phyloP scores from a whole-genome alignment of 163 green algal species.

The Chloromonas sp. region DNA sequence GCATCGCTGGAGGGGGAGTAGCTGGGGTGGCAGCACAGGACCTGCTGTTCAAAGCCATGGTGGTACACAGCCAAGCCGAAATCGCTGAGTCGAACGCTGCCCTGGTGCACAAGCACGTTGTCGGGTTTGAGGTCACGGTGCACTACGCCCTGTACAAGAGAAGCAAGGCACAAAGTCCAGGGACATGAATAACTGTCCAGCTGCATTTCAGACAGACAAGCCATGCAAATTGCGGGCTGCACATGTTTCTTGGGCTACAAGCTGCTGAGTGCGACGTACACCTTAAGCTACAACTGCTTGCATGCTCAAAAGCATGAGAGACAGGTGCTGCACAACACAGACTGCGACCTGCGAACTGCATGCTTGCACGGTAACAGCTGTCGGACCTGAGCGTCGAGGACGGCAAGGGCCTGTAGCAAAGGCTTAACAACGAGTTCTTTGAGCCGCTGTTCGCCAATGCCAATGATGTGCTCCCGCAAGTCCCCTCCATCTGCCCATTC shows the following conservation, averaged over 20 bases:
- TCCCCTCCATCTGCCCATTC: slow-evolving; percentile 18
- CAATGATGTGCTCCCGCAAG: slow-evolving; percentile 17
- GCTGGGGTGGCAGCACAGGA: neutral
- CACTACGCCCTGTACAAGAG: slow-evolving; percentile 28
- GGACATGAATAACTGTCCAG: neutral
- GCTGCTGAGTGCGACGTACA: neutral
- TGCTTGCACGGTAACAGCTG: too few species aligned
- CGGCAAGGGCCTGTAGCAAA: slow-evolving; percentile 21
- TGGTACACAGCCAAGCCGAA: slow-evolving; percentile 40
- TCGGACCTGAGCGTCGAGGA: slow-evolving; percentile 22
- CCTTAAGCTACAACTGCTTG: neutral
- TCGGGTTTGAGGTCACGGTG: slow-evolving; percentile 56
- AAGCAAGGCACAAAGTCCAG: neutral
- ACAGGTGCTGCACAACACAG: too few species aligned
- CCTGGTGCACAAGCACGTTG: slow-evolving; percentile 35
- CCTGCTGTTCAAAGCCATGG: slow-evolving; percentile 5
- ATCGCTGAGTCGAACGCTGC: slow-evolving; percentile 35
- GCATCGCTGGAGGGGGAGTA: neutral
- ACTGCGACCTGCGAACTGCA: too few species aligned
- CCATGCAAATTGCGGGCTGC: neutral
- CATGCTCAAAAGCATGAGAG: too few species aligned
- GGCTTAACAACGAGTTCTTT: slow-evolving; percentile 21
- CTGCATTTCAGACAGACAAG: neutral
- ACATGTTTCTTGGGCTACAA: neutral
- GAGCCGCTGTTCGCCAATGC: slow-evolving; percentile 10